Evolutionary conservation across 306 rosid species (phyloP).

Genomic region (Purshia tridentata): DNA sequence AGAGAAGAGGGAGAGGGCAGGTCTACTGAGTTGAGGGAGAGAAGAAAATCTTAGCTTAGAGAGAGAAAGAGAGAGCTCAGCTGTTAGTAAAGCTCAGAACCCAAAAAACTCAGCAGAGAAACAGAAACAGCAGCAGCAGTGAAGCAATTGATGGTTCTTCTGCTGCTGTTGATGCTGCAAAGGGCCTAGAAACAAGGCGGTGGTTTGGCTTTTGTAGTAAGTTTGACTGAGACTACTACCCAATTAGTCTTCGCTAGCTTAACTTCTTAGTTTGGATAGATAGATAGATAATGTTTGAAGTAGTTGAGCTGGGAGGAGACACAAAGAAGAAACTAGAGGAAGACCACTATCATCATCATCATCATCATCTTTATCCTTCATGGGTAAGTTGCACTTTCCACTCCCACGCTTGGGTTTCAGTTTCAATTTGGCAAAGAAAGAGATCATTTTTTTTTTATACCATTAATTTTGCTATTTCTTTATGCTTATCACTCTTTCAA

Average conservation of each 20-base stretch:
- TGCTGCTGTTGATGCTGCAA: slow-evolving; percentile 21
- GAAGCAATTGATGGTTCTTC: slow-evolving; percentile 44
- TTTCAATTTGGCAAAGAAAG: slow-evolving; percentile 34
- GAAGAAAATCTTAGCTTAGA: slow-evolving; percentile 20
- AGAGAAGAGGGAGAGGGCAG: slow-evolving; percentile 24
- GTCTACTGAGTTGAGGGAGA: slow-evolving; percentile 9
- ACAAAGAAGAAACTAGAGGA: slow-evolving; percentile 17
- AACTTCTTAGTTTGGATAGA: not conserved
- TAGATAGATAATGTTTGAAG: slow-evolving; percentile 12
- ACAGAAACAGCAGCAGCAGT: slow-evolving; percentile 18
- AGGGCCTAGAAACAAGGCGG: slow-evolving; percentile 40
- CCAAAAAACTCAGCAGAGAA: slow-evolving; percentile 36
- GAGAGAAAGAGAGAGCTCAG: slow-evolving; percentile 7
- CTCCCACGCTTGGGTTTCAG: slow-evolving; percentile 32
- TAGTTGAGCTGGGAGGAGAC: slow-evolving; percentile 5
- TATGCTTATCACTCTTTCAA: slow-evolving; percentile 23
- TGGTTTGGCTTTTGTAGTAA: slow-evolving; percentile 56
- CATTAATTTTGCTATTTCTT: slow-evolving; percentile 10
- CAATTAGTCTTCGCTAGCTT: not conserved
- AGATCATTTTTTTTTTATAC: no score
- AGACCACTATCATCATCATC: not conserved
- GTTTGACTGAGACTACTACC: slow-evolving; percentile 28
- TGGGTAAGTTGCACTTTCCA: slow-evolving; percentile 46
- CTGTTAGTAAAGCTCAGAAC: slow-evolving; percentile 26
- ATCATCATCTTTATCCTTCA: slow-evolving; percentile 23